Conservation (phyloP, 768 basidiomycete species). For the Tulasnella sp. region DNA sequence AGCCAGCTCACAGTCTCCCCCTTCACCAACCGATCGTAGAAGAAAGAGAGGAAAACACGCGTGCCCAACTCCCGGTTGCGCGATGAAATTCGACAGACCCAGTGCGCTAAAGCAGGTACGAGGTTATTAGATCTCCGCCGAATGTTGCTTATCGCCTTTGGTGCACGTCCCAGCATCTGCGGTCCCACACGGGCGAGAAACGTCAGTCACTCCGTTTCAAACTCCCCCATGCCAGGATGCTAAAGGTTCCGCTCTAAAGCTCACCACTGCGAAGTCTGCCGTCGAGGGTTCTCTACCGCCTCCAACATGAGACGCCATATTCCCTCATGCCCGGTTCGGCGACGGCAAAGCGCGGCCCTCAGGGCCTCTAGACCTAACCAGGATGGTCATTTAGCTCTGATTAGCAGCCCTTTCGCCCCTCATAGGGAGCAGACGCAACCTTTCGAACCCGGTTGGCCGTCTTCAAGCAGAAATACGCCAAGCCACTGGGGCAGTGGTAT, state of each 20-base stretch:
- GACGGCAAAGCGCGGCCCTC: not conserved
- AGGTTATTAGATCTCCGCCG: not conserved
- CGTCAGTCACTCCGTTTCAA: not conserved
- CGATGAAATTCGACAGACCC: not conserved
- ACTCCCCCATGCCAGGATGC: not conserved
- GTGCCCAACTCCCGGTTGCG: not conserved
- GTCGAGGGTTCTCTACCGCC: not conserved
- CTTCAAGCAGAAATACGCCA: not conserved
- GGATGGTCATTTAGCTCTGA: not conserved
- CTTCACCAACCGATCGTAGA: not conserved
- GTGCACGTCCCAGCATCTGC: not conserved
- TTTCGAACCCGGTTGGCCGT: not conserved
- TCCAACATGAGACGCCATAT: constrained; percentile 5
- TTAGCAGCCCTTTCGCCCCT: not conserved
- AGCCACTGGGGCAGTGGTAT: not conserved
- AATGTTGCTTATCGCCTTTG: not conserved
- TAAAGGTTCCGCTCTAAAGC: not conserved
- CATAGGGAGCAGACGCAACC: not conserved
- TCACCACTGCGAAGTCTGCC: not conserved
- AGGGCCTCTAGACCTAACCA: not conserved
- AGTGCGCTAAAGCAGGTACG: not conserved
- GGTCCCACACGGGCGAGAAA: not conserved
- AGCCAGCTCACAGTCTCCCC: not conserved
- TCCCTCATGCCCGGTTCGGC: not conserved
- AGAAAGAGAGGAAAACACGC: not conserved